Conservation (phyloP, 2,329 filamentous ascomycete species). For the Talaromyces marneffei region DNA sequence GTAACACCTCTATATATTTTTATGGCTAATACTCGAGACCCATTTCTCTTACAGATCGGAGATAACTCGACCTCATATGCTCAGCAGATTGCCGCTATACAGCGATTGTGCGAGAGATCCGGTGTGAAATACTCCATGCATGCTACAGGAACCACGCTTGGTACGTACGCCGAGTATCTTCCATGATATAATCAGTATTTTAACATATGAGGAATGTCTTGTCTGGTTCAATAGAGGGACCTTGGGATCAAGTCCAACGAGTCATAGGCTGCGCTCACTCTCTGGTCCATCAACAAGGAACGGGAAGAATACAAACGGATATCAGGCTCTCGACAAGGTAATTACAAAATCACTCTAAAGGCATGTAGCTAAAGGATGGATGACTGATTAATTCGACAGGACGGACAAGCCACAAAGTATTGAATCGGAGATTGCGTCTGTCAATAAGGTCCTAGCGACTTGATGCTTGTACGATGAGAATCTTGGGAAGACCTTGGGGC, state of each 20-base stretch:
- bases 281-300: conserved; percentile 64
- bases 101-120: conserved; percentile 69
- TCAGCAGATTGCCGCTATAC: conserved; percentile 76
- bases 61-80: conserved; percentile 66
- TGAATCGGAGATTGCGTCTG: conserved; percentile 62
- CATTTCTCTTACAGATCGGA: conserved; percentile 50
- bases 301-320: conserved; percentile 75
- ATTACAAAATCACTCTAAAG: conserved; percentile 13
- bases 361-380: not conserved
- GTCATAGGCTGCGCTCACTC: conserved; percentile 73
- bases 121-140: conserved; percentile 79
- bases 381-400: conserved; percentile 34
- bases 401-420: conserved; percentile 76
- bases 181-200: not conserved
- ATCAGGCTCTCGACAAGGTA: conserved; percentile 73
- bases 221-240: conserved; percentile 57
- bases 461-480: too few relatives aligned
- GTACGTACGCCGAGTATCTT: conserved; percentile 42
- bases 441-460: conserved; percentile 44
- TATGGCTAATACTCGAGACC: not conserved
- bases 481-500: not conserved
- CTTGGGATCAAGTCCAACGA: conserved; percentile 76
- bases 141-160: conserved; percentile 79
- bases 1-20: too few relatives aligned
- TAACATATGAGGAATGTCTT: not conserved